These are phyloP conservation scores for Neoscytalidium dimidiatum DNA, from an alignment of 2,329 filamentous ascomycete genomes.

Conservation along the genomic window DNA sequence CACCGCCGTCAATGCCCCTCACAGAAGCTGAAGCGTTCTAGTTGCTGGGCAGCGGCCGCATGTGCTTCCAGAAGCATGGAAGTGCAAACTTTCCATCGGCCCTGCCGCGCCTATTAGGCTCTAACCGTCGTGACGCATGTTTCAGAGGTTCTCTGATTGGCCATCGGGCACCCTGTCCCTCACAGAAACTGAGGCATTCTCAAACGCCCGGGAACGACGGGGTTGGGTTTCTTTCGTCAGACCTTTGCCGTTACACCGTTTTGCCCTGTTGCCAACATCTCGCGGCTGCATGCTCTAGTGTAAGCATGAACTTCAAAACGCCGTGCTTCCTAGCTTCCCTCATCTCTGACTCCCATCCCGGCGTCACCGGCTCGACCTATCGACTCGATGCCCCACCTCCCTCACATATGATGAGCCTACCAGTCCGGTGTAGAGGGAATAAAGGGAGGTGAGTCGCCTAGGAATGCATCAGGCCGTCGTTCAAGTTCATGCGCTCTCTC, in stretches of 20 bases:
- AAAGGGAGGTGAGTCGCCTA: conserved; percentile 1
- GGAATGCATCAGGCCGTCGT: conserved; percentile 6
- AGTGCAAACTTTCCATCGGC: neutral
- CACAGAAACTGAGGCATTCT: conserved; percentile 17
- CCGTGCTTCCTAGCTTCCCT: neutral
- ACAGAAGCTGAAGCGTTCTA: neutral
- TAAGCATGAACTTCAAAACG: neutral
- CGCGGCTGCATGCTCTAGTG: neutral
- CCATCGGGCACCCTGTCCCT: neutral
- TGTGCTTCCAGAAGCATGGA: conserved; percentile 6
- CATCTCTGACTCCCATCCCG: neutral
- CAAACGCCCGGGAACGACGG: neutral
- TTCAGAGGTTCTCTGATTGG: conserved; percentile 1
- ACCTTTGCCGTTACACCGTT: neutral
- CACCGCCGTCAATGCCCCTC: neutral
- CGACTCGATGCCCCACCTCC: neutral
- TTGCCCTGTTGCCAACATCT: neutral
- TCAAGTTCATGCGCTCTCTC: conserved; percentile 13
- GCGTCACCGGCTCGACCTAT: neutral
- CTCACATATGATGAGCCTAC: conserved; percentile 2
- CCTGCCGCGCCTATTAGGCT: neutral
- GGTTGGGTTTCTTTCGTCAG: conserved; percentile 5
- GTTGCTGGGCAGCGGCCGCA: neutral
- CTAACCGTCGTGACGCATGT: neutral
- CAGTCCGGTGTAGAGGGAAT: neutral